Evolutionary conservation across 768 basidiomycete genomes (phyloP).

Genomic region (Pulveroboletus sp.): DNA sequence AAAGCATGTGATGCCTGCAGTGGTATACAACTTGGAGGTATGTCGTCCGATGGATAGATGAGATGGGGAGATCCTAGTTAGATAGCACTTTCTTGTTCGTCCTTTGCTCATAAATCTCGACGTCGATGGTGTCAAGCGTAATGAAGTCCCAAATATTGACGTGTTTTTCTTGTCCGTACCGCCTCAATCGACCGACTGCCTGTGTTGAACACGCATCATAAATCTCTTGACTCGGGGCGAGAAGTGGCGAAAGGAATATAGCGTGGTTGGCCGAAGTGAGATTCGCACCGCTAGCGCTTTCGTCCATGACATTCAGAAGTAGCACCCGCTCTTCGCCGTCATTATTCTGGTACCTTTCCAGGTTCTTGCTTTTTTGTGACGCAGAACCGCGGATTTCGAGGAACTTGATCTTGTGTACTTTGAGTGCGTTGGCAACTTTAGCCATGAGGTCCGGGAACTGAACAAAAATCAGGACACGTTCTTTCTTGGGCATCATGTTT

Average conservation of each 20-base stretch:
- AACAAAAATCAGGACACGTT: slow-evolving; percentile 90
- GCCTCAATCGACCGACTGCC: slow-evolving; percentile 78
- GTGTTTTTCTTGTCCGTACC: slow-evolving; percentile 78
- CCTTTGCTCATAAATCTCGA: slow-evolving; percentile 70
- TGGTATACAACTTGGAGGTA: slow-evolving; percentile 13
- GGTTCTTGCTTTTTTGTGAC: slow-evolving; percentile 71
- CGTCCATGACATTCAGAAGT: slow-evolving; percentile 90
- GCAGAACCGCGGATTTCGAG: slow-evolving; percentile 82
- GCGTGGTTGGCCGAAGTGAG: slow-evolving; percentile 93
- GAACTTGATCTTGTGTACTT: slow-evolving; percentile 66
- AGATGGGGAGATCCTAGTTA: slow-evolving; percentile 18
- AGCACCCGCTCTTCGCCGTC: slow-evolving; percentile 75
- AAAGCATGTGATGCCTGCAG: neutral
- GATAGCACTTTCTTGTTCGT: slow-evolving; percentile 22
- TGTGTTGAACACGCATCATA: slow-evolving; percentile 84
- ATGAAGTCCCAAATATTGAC: slow-evolving; percentile 84
- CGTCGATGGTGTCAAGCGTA: slow-evolving; percentile 86
- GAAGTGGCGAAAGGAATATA: slow-evolving; percentile 90
- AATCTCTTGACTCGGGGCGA: slow-evolving; percentile 76
- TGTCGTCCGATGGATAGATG: slow-evolving; percentile 7
- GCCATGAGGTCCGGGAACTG: slow-evolving; percentile 93
- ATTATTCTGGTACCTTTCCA: slow-evolving; percentile 85
- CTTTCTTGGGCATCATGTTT: slow-evolving; percentile 64
- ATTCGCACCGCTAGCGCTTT: slow-evolving; percentile 92
- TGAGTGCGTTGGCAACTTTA: slow-evolving; percentile 84